Evolutionary conservation across 1,284 basidiomycete species (phyloP), one percentile per base, ranked within the genome.

Genomic region (Microbotryum silenes-acaulis): DNA sequence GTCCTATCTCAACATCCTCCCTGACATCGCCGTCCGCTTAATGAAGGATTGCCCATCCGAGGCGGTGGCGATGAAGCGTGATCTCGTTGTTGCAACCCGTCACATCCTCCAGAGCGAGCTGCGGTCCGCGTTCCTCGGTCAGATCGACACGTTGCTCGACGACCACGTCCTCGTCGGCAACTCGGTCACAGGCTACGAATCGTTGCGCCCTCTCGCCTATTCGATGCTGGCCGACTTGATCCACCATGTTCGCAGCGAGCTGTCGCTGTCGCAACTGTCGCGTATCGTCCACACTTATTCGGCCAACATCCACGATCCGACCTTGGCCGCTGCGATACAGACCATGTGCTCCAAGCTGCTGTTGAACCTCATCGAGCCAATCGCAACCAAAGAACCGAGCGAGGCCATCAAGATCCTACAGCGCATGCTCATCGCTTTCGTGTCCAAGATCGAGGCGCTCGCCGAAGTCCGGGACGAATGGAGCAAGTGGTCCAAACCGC

Each of bases 281-380:
- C 84, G 85, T 10, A 84, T 96, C 64, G 85, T 94, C 33, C 84
- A 88, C 69, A 83, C 91, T 63, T 97, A 91, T 74, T 87, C 90
- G 6, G 85, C 86, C 60, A 85, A 91, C 71, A 82, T 97, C 53
- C 94, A 97, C 76, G 93, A 97, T 73, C 83, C 90, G 2, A 85
- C 88, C 16, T 81, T 94, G 56, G 82, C 85, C 14, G 86, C 83
- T 65, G 85, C 83, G 59, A 85, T 94, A 46, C 92, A 97, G 74
- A 89, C 89, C 18, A 83, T 97, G 77, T 92, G 90, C 68, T 88
- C 88, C 64, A 98, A 97, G 77, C 85, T 97, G 75, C 85, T 97
- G 71, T 88, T 91, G 72, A 91, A 88, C 66, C 81, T 97, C 44
- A 83, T 91, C 57, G 96, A 98, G 67, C 84, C 85, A 51, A 87